A percentile compares a stretch with the other conserved stretches of the same genome.
Conservation (phyloP, 208 protist genomes). For the Crithidia bombi region DNA sequence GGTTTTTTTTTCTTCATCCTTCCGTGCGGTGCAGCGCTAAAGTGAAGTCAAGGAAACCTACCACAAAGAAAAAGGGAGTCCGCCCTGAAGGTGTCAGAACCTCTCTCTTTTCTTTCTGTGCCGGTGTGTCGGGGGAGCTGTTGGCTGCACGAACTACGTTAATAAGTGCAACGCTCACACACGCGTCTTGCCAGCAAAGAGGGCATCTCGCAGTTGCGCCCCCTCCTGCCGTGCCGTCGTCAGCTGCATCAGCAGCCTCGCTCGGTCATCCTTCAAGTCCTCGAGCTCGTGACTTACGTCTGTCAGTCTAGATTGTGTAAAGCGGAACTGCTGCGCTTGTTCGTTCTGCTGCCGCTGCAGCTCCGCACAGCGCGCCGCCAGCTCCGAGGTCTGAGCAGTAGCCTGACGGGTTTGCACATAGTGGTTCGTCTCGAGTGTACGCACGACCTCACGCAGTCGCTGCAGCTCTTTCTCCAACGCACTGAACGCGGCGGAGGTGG, state of each 20-base stretch:
- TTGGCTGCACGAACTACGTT: too few relatives aligned
- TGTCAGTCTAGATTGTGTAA: slow-evolving; percentile 28
- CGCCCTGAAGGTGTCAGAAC: too few relatives aligned
- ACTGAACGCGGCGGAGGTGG: background rate
- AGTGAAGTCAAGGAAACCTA: too few relatives aligned
- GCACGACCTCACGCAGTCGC: slow-evolving; percentile 33
- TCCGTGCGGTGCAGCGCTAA: too few relatives aligned
- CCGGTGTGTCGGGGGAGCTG: too few relatives aligned
- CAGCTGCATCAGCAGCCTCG: slow-evolving; percentile 50
- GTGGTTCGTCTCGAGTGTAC: slow-evolving; percentile 26
- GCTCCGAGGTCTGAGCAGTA: slow-evolving; percentile 18
- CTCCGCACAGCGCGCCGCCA: slow-evolving; percentile 25
- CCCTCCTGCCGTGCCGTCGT: slow-evolving; percentile 31
- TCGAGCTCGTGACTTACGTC: slow-evolving; percentile 27
- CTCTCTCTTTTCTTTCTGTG: too few relatives aligned
- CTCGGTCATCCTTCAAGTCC: slow-evolving; percentile 33
- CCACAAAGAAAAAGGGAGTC: too few relatives aligned
- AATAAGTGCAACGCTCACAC: too few relatives aligned
- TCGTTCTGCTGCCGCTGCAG: slow-evolving; percentile 31
- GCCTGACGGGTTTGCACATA: slow-evolving; percentile 31
- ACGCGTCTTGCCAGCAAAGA: slow-evolving; percentile 17
- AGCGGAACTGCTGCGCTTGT: slow-evolving; percentile 18
- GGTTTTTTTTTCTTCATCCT: too few relatives aligned
- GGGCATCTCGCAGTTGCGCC: slow-evolving; percentile 34
- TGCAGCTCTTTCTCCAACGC: slow-evolving; percentile 29